Evolutionary conservation across 1,139 yeast genomes (phyloP), one percentile per base, ranked within the genome.

Genomic region (Insectozyma bohioensis): DNA sequence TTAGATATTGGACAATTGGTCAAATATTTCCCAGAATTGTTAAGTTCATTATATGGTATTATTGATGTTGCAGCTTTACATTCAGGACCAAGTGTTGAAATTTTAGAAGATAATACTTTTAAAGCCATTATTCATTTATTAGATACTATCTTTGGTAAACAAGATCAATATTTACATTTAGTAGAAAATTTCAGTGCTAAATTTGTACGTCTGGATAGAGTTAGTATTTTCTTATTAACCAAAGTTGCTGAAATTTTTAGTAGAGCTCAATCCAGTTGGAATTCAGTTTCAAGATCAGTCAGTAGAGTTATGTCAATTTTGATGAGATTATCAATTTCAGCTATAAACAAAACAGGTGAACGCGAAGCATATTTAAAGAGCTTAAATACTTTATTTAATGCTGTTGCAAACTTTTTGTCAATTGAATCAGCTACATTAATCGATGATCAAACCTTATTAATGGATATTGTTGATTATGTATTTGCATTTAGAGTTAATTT

Each of bases 141-240:
- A 27, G 86, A 81, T 54, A 67, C 78, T 27, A 67, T 79, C n/a
- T 64, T 80, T 45, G 85, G 84, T 6, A 75, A 79, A 51, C 81
- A 79, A 49, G 81, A 78, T 39, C 84, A 78, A 47, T 78, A 78
- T 54, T 61, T 73, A 28, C 73, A 75, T 41, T 51, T 79, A 49
- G 65, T 80, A 44, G 78, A 78, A 31, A 62, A 66, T 12, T 79
- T 78, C 43, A 49, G 70, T 26, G 39, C 48, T 12, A 55, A 53
- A 34, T 49, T 52, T 37, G 45, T 47, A n/a, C 49, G 58, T 17
- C 55, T 69, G 11, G 78, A 84, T 4, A 52, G 56, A 4, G 63
- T 79, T 36, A 87, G 87, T 6, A 54, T 71, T 12, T 67, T 65
- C 34, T 50, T 82, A 33, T 49, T 81, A 27, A 56, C 61, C 24